Evolutionary conservation across 108 stramenopile genomes (phyloP).

Genomic region (Schizochytrium sp.): DNA sequence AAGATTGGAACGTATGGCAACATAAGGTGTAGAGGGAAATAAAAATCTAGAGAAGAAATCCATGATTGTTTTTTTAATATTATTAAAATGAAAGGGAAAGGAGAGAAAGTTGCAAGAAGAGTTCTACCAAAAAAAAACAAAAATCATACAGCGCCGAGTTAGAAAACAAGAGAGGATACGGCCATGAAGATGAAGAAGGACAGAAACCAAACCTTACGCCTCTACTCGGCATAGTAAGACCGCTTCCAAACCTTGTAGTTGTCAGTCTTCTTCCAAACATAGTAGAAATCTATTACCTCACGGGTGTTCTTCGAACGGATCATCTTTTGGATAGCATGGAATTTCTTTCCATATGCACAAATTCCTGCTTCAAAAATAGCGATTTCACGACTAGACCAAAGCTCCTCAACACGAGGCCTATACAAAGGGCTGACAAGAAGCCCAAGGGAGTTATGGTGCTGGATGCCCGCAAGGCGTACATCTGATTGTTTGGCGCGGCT

Average conservation of each 20-base stretch:
- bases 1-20: too few species aligned
- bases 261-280: constrained; percentile 94
- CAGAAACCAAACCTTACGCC: neutral
- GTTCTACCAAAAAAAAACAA: too few species aligned
- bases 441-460: constrained; percentile 67
- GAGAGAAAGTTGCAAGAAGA: too few species aligned
- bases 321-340: constrained; percentile 78
- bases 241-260: constrained; percentile 89
- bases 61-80: too few species aligned
- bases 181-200: neutral
- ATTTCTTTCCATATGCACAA: constrained; percentile 84
- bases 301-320: constrained; percentile 85
- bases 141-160: too few species aligned
- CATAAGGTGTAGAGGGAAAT: too few species aligned
- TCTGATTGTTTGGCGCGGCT: neutral
- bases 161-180: neutral
- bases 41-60: too few species aligned
- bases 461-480: neutral
- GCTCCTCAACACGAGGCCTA: constrained; percentile 83
- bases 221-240: constrained; percentile 63
- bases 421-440: constrained; percentile 81
- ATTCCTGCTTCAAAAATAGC: constrained; percentile 86
- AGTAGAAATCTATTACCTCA: constrained; percentile 95
- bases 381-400: constrained; percentile 88
- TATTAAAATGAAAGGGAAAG: too few species aligned